phyloP scores from a whole-genome alignment of 2,329 filamentous ascomycete species.

The Cladobotryum mycophilum region DNA sequence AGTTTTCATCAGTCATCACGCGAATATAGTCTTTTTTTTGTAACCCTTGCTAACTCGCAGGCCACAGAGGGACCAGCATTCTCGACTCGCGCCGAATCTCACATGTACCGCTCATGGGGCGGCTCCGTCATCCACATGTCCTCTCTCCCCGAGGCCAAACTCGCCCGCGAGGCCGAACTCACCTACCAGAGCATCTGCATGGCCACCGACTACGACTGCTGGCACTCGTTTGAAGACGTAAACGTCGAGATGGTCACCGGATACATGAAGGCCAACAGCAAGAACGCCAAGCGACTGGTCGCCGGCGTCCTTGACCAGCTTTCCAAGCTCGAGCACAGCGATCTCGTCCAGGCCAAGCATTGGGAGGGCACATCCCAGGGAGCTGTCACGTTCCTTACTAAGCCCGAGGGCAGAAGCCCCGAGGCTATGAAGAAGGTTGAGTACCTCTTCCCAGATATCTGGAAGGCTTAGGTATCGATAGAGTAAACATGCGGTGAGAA shows the following conservation, averaged over 20 bases:
- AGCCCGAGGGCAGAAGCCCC: conserved; percentile 63
- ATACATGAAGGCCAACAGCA: conserved; percentile 88
- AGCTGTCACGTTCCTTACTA: conserved; percentile 76
- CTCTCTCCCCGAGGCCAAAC: conserved; percentile 87
- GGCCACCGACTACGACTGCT: conserved; percentile 99
- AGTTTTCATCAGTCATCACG: background rate
- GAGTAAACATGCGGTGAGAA: too few species aligned
- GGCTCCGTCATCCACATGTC: conserved; percentile 99
- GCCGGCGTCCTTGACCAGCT: conserved; percentile 83
- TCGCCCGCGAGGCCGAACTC: conserved; percentile 92
- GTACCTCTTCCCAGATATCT: conserved; percentile 85
- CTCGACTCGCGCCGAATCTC: conserved; percentile 88
- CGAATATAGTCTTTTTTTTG: background rate
- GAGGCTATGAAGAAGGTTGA: conserved; percentile 74
- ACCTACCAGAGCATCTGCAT: conserved; percentile 99
- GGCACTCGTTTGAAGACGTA: conserved; percentile 77
- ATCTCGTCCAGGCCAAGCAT: conserved; percentile 75
- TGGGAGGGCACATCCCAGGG: conserved; percentile 70
- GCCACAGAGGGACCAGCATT: conserved; percentile 88
- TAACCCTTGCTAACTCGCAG: background rate
- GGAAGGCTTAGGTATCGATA: conserved; percentile 29
- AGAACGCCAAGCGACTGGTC: conserved; percentile 81
- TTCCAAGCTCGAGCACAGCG: conserved; percentile 66
- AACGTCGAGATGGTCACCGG: conserved; percentile 96
- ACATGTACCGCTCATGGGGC: conserved; percentile 92